A percentile compares a stretch with the other conserved stretches of the same genome.
phyloP scores from a whole-genome alignment of 371 early-diverging fungal species.

The Mortierella sp. region DNA sequence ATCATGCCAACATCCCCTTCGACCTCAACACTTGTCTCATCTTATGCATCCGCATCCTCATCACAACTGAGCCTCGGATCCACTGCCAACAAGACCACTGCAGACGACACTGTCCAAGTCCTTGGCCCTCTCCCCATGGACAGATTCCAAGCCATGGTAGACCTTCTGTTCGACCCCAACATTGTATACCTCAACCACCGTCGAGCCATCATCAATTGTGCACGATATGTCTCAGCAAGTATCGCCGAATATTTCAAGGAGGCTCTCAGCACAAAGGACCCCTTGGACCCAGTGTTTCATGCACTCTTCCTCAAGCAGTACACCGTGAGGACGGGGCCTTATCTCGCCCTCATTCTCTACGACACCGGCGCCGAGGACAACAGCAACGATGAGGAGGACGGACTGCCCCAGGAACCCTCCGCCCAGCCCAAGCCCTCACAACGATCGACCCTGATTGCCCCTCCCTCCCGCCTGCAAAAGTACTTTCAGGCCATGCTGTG shows the following conservation, averaged over 20 bases:
- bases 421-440: neutral
- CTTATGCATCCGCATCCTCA: neutral
- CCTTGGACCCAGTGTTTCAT: slow-evolving; percentile 20
- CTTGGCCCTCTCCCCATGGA: slow-evolving; percentile 28
- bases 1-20: neutral
- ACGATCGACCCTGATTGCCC: slow-evolving; percentile 18
- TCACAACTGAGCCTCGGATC: neutral
- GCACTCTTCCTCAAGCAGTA: slow-evolving; percentile 17
- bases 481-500: slow-evolving; percentile 55
- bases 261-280: slow-evolving; percentile 18
- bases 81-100: neutral
- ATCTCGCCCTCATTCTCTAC: slow-evolving; percentile 27
- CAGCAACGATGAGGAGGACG: neutral
- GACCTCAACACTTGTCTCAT: neutral
- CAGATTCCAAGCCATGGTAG: slow-evolving; percentile 38
- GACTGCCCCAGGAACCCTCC: neutral
- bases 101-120: slow-evolving; percentile 2
- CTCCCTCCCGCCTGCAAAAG: slow-evolving; percentile 32
- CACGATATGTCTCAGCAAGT: slow-evolving; percentile 51
- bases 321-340: slow-evolving; percentile 33
- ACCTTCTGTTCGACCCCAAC: slow-evolving; percentile 47
- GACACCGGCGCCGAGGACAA: slow-evolving; percentile 10
- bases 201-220: slow-evolving; percentile 55
- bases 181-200: slow-evolving; percentile 38
- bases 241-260: slow-evolving; percentile 26